phyloP scores from a whole-genome alignment of 495 filamentous ascomycete species.

The Oidiodendron maius region DNA sequence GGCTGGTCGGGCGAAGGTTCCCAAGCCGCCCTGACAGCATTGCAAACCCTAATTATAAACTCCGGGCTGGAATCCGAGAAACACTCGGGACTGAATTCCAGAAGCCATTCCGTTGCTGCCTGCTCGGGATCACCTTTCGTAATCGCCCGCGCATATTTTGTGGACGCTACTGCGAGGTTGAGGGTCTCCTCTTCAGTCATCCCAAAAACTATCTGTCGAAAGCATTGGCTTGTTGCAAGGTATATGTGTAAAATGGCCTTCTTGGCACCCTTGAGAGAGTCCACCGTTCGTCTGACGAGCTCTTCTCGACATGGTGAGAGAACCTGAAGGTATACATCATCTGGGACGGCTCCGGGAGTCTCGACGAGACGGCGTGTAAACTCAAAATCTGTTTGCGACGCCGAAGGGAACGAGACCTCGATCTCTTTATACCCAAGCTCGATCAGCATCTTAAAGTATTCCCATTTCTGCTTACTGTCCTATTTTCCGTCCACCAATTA shows the following conservation, averaged over 20 bases:
- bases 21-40: constrained; percentile 96
- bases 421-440: constrained; percentile 97
- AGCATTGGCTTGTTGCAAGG: constrained; percentile 89
- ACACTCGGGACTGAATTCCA: constrained; percentile 94
- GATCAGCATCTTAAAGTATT: constrained; percentile 91
- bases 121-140: constrained; percentile 89
- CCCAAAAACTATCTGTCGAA: constrained; percentile 82
- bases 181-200: constrained; percentile 78
- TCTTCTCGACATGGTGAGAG: constrained; percentile 91
- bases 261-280: constrained; percentile 83
- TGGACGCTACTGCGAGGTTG: constrained; percentile 78
- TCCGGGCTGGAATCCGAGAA: constrained; percentile 89
- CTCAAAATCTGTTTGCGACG: constrained; percentile 91
- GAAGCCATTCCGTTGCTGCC: constrained; percentile 79
- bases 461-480: constrained; percentile 91
- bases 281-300: constrained; percentile 83
- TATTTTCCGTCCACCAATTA: constrained; percentile 26
- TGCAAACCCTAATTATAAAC: constrained; percentile 78
- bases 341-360: constrained; percentile 78
- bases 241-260: constrained; percentile 98
- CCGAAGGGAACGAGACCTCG: constrained; percentile 92
- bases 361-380: constrained; percentile 86
- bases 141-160: constrained; percentile 81
- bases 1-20: constrained; percentile 72
- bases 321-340: constrained; percentile 94